These are phyloP conservation scores for Colletotrichum sp. DNA, from an alignment of 2,329 filamentous ascomycete genomes.

Conservation along the genomic window DNA sequence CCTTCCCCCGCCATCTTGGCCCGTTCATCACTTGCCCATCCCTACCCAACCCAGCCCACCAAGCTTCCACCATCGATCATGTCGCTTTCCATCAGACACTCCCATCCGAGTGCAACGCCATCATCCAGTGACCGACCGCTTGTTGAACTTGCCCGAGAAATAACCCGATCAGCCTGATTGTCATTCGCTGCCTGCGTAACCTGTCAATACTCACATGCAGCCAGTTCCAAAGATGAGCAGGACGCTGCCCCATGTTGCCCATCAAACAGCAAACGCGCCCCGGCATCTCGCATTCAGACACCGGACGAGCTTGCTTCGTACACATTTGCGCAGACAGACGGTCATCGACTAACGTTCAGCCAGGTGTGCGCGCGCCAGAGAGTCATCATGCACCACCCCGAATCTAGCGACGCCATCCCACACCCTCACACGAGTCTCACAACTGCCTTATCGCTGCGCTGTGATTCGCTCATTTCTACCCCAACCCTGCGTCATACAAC, in stretches of 20 bases:
- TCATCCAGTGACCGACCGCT: background rate
- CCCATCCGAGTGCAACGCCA: background rate
- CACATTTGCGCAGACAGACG: background rate
- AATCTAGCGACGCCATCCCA: slow-evolving; percentile 8
- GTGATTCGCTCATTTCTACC: slow-evolving; percentile 7
- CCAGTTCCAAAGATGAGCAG: background rate
- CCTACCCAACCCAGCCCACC: background rate
- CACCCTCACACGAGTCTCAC: slow-evolving; percentile 6
- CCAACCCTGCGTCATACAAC: slow-evolving; percentile 14
- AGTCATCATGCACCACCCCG: slow-evolving; percentile 16
- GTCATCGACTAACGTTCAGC: background rate
- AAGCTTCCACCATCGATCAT: slow-evolving; percentile 1
- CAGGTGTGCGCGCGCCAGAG: background rate
- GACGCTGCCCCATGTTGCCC: background rate
- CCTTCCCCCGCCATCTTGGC: slow-evolving; percentile 12
- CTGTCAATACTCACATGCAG: background rate
- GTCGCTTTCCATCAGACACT: background rate
- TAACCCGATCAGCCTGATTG: background rate
- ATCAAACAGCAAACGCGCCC: background rate
- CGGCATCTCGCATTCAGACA: background rate
- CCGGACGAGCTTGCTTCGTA: background rate
- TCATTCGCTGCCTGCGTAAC: background rate
- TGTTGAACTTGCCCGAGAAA: background rate
- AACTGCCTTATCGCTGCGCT: slow-evolving; percentile 10
- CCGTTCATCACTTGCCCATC: background rate